phyloP scores from a whole-genome alignment of 306 rosid species.

The Malus sieversii region DNA sequence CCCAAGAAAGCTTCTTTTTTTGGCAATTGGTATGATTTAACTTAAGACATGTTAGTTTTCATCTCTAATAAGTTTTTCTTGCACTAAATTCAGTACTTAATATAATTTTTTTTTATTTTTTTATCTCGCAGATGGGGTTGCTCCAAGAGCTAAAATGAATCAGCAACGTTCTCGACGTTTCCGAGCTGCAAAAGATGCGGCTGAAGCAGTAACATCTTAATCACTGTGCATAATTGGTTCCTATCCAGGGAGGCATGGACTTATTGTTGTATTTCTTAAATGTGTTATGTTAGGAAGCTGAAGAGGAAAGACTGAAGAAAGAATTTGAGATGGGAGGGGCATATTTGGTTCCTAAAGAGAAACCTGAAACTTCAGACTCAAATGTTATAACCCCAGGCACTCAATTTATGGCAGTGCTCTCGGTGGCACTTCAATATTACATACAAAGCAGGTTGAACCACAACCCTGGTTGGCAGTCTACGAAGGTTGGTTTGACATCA shows the following conservation, averaged over 20 bases:
- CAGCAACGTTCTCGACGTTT: conserved; percentile 97
- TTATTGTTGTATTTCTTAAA: conserved; percentile 3
- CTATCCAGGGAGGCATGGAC: conserved; percentile 14
- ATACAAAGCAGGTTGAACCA: conserved; percentile 70
- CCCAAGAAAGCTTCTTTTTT: conserved; percentile 87
- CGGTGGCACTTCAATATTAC: conserved; percentile 87
- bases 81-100: background rate
- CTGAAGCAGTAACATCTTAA: conserved; percentile 66
- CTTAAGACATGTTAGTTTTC: background rate
- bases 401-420: conserved; percentile 80
- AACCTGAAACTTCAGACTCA: conserved; percentile 73
- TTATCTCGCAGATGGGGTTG: conserved; percentile 70
- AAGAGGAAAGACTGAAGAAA: conserved; percentile 68
- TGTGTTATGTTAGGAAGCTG: conserved; percentile 69
- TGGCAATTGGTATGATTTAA: conserved; percentile 69
- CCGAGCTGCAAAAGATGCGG: conserved; percentile 95
- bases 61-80: background rate
- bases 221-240: conserved; percentile 9
- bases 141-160: conserved; percentile 99
- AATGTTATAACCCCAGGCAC: conserved; percentile 98
- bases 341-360: conserved; percentile 46
- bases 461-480: conserved; percentile 71
- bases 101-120: background rate
- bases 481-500: conserved; percentile 53
- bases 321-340: conserved; percentile 63